Evolutionary conservation across 345 rosid genomes (phyloP), one percentile per base, ranked within the genome.

Genomic region (Orychophragmus violaceus): DNA sequence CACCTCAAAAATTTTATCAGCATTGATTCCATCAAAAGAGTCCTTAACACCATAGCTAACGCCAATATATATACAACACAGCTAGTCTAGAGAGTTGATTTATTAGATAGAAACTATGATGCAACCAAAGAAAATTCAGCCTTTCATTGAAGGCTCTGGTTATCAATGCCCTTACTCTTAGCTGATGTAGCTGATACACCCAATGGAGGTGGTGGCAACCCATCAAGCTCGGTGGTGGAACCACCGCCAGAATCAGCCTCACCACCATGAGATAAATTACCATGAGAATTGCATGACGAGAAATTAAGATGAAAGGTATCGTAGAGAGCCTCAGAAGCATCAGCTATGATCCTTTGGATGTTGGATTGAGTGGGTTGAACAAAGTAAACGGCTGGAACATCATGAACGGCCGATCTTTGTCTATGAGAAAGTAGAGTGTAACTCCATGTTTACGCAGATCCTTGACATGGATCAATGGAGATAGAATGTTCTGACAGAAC

Each of bases 201-300:
- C 13, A 92, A 75, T 10, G 98, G 96, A 11, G 97, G 97, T 48
- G 98, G 91, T 30, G 98, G 96, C 76, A 93, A 87, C 61, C 96
- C 96, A 60, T 93, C 98, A 21, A 94, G 90, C 83, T 90, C 99
- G 1, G 95, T 90, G 19, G 95, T 94, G 17, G 82, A 64, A 52
- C 82, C 81, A 6, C 81, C 80, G 5, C 71, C 76, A 21, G 81
- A 88, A 33, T 68, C 57, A 66, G 74, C 96, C 61, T 72, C 82
- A 54, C 85, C 89, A 24, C 80, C 89, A 67, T n/a, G n/a, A n/a
- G n/a, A n/a, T n/a, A n/a, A n/a, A n/a, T n/a, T n/a, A n/a, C n/a
- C n/a, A n/a, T n/a, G n/a, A n/a, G n/a, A n/a, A n/a, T n/a, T n/a
- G n/a, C n/a, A n/a, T n/a, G n/a, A n/a, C n/a, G n/a, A n/a, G n/a